A percentile compares a stretch with the other conserved stretches of the same genome.
Evolutionary conservation across 2,329 filamentous ascomycete species (phyloP).

Genomic region (Aspergillus clavatus): DNA sequence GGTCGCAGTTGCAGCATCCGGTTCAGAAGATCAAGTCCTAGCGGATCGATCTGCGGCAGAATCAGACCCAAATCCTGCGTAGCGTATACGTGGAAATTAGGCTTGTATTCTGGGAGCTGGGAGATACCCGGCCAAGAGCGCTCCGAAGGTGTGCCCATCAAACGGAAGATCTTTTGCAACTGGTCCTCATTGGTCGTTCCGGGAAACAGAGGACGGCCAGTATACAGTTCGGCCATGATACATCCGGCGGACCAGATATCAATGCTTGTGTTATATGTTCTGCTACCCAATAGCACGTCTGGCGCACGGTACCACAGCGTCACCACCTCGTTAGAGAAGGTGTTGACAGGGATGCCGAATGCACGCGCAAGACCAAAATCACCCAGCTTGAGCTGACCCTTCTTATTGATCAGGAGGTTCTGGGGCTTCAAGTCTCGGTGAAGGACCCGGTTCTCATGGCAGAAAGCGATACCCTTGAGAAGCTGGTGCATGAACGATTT

Average conservation of each 20-base stretch:
- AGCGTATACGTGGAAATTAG: conserved; percentile 87
- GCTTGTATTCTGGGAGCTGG: conserved; percentile 95
- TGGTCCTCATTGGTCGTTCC: conserved; percentile 98
- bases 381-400: conserved; percentile 84
- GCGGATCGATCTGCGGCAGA: conserved; percentile 80
- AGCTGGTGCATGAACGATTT: conserved; percentile 99
- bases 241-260: conserved; percentile 99
- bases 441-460: conserved; percentile 92
- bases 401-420: conserved; percentile 90
- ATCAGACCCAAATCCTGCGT: conserved; percentile 86
- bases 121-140: conserved; percentile 93
- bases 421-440: conserved; percentile 95
- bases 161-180: conserved; percentile 90
- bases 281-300: conserved; percentile 85
- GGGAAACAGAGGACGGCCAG: conserved; percentile 88
- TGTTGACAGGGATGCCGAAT: conserved; percentile 96
- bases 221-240: conserved; percentile 99
- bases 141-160: conserved; percentile 97
- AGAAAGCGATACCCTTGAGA: conserved; percentile 92
- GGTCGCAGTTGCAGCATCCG: conserved; percentile 90
- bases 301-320: conserved; percentile 97
- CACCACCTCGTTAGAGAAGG: conserved; percentile 96
- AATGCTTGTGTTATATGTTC: conserved; percentile 99
- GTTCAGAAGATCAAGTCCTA: conserved; percentile 80
- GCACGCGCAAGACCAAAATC: conserved; percentile 92